These are phyloP conservation scores for Phaeotremella skinneri DNA, from an alignment of 768 basidiomycete genomes.

Conservation along the genomic window DNA sequence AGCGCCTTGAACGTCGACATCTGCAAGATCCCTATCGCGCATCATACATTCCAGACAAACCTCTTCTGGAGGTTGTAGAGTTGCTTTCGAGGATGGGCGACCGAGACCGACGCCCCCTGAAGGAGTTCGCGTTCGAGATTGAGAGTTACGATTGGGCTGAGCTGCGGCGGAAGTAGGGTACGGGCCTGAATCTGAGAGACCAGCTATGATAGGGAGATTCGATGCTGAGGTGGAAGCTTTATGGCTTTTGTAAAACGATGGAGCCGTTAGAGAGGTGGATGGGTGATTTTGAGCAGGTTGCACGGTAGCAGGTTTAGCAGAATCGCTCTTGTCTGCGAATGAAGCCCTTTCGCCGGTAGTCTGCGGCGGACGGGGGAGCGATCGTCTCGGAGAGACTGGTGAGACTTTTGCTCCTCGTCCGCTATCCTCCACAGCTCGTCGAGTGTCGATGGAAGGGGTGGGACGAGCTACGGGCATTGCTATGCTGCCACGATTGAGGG, in stretches of 20 bases:
- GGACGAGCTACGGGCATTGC: conserved; percentile 23
- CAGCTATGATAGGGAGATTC: conserved; percentile 35
- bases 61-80: conserved; percentile 56
- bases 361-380: conserved; percentile 38
- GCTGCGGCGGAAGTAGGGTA: conserved; percentile 25
- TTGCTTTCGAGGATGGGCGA: conserved; percentile 11
- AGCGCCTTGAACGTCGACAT: conserved; percentile 79
- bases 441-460: conserved; percentile 13
- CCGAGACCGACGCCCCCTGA: conserved; percentile 15
- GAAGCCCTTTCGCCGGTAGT: neutral
- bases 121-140: neutral
- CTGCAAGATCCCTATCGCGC: conserved; percentile 97
- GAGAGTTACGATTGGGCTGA: neutral
- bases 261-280: neutral
- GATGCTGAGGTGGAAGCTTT: conserved; percentile 38
- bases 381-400: conserved; percentile 32
- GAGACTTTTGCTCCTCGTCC: neutral
- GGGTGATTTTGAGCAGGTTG: conserved; percentile 5
- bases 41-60: conserved; percentile 96
- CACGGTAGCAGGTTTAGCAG: neutral
- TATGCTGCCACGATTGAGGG: conserved; percentile 15
- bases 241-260: conserved; percentile 15
- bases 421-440: neutral
- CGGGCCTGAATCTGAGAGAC: conserved; percentile 42
- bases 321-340: neutral